Conservation (phyloP, 768 basidiomycete species). For the Lactarius trivialis region DNA sequence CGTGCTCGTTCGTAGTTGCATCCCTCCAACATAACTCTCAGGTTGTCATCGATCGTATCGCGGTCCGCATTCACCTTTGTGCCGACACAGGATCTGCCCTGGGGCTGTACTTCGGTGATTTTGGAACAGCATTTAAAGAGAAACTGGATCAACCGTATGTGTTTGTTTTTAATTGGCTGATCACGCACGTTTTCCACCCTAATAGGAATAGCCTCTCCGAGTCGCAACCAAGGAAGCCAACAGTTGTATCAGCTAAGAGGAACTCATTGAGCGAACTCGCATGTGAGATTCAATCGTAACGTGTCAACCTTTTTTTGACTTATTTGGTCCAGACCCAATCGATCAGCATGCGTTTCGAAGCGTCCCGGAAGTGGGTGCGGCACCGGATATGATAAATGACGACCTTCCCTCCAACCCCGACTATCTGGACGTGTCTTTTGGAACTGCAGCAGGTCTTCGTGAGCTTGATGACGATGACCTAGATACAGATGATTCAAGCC, state of each 20-base stretch:
- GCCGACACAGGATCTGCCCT: constrained; percentile 68
- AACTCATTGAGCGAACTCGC: constrained; percentile 24
- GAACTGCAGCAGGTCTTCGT: constrained; percentile 67
- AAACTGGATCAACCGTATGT: constrained; percentile 27
- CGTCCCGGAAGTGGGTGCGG: constrained; percentile 67
- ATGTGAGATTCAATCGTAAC: constrained; percentile 22
- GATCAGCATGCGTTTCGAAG: constrained; percentile 77
- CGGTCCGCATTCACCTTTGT: constrained; percentile 60
- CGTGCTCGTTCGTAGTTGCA: neutral
- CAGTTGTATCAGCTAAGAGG: constrained; percentile 11
- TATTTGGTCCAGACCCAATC: constrained; percentile 48
- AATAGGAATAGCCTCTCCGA: neutral
- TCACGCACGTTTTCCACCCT: neutral
- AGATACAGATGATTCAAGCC: constrained; percentile 50
- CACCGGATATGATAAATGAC: constrained; percentile 85
- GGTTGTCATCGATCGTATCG: constrained; percentile 50
- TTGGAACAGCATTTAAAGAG: constrained; percentile 40
- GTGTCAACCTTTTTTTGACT: neutral
- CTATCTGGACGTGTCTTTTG: constrained; percentile 81
- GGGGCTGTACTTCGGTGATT: constrained; percentile 46
- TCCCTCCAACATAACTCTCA: constrained; percentile 27
- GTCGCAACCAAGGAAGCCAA: constrained; percentile 7
- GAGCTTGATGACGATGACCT: constrained; percentile 68
- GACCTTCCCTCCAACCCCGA: constrained; percentile 86
- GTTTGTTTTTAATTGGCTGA: neutral